A percentile compares a stretch with the other conserved stretches of the same genome.
phyloP scores from a whole-genome alignment of 1,139 yeast species.

The Zygosaccharomyces pseudobailii region DNA sequence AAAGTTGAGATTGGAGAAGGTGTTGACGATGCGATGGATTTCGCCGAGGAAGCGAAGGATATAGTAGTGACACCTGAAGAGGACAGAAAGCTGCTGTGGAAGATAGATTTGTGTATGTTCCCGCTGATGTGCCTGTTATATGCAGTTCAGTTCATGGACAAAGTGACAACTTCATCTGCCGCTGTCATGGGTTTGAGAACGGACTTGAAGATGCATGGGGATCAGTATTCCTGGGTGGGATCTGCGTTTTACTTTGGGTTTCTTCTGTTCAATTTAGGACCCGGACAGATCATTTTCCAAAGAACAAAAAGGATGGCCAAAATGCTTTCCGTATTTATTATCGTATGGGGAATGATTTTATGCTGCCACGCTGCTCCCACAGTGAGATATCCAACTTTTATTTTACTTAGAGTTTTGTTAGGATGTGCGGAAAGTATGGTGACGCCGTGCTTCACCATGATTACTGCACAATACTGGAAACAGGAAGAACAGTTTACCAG shows the following conservation, averaged over 20 bases:
- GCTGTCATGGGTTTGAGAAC: constrained; percentile 51
- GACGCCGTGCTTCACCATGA: constrained; percentile 49
- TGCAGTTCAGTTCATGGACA: constrained; percentile 63
- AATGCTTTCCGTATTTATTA: constrained; percentile 36
- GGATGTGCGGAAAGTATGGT: constrained; percentile 47
- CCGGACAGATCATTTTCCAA: constrained; percentile 40
- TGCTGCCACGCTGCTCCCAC: constrained; percentile 41
- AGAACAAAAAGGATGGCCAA: constrained; percentile 32
- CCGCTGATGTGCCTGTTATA: constrained; percentile 54
- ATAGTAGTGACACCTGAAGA: constrained; percentile 29
- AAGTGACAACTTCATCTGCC: constrained; percentile 53
- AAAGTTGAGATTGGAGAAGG: constrained; percentile 34
- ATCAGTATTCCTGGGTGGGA: constrained; percentile 53
- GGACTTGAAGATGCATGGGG: constrained; percentile 47
- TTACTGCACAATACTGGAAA: constrained; percentile 53
- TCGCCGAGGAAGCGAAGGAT: constrained; percentile 27
- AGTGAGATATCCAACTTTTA: constrained; percentile 37
- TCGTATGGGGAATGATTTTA: constrained; percentile 47
- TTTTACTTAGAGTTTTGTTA: constrained; percentile 42
- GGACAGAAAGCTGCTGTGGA: constrained; percentile 40
- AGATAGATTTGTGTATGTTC: constrained; percentile 50
- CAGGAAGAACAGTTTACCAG: constrained; percentile 48
- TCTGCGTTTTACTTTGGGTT: constrained; percentile 54
- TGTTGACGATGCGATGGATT: constrained; percentile 39
- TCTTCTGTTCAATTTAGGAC: constrained; percentile 42